These are phyloP conservation scores for Hanseniaspora guilliermondii DNA, from an alignment of 805 yeast genomes.

Conservation along the genomic window DNA sequence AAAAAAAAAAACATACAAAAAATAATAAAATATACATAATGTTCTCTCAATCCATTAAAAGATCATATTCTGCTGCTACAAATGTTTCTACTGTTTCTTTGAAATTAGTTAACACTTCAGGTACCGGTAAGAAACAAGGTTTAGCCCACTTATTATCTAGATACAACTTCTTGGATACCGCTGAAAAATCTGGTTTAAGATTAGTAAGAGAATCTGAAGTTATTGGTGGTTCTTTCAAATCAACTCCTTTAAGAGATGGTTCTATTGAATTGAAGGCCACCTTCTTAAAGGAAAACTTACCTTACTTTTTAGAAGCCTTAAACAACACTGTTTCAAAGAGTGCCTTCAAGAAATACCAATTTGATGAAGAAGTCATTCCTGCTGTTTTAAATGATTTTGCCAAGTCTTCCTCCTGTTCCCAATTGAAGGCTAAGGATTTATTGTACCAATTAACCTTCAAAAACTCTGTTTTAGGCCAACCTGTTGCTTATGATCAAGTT, in stretches of 20 bases:
- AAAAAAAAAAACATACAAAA: too few species aligned
- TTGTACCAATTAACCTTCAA: conserved; percentile 75
- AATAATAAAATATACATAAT: background rate
- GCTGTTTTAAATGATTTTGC: conserved; percentile 49
- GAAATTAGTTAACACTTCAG: conserved; percentile 77
- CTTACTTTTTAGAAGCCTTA: conserved; percentile 78
- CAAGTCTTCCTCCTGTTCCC: conserved; percentile 33
- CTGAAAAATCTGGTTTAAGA: conserved; percentile 75
- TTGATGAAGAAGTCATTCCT: conserved; percentile 70
- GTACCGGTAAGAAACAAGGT: conserved; percentile 60
- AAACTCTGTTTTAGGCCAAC: conserved; percentile 66
- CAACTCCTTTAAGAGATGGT: conserved; percentile 64
- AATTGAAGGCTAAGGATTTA: conserved; percentile 54
- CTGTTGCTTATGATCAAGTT: conserved; percentile 61
- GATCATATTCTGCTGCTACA: conserved; percentile 33
- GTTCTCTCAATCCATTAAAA: conserved; percentile 19
- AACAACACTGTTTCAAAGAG: conserved; percentile 63
- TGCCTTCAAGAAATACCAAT: conserved; percentile 71
- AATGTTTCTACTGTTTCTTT: conserved; percentile 66
- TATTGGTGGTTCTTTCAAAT: conserved; percentile 68
- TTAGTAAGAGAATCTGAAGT: conserved; percentile 89
- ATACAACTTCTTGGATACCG: conserved; percentile 73
- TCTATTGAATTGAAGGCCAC: conserved; percentile 64
- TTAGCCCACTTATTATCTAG: conserved; percentile 73
- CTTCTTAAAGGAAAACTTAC: conserved; percentile 78